Conservation (phyloP, 306 rosid species). For the Ziziphus jujuba region DNA sequence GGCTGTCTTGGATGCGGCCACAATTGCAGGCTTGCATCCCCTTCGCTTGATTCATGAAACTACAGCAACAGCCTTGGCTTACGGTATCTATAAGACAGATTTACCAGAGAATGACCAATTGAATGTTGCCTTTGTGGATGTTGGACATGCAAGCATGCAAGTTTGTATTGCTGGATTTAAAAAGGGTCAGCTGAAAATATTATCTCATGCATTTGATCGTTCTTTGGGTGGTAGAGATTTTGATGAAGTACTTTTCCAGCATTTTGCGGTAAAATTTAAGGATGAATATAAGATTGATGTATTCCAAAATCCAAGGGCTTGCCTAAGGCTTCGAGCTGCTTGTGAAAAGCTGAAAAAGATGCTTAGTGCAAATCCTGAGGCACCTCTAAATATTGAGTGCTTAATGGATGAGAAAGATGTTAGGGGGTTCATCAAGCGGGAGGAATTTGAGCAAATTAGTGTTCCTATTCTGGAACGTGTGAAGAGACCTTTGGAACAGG, state of each 20-base stretch:
- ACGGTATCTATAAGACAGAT: constrained; percentile 95
- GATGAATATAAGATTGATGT: constrained; percentile 87
- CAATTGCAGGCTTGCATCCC: constrained; percentile 89
- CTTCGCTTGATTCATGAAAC: constrained; percentile 87
- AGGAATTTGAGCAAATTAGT: constrained; percentile 81
- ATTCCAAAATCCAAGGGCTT: constrained; percentile 77
- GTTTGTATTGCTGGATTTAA: constrained; percentile 92
- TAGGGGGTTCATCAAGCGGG: constrained; percentile 79
- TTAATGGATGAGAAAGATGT: constrained; percentile 98
- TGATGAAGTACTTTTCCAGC: constrained; percentile 75
- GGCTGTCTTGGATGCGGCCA: constrained; percentile 85
- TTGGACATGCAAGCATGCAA: constrained; percentile 97
- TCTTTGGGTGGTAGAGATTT: constrained; percentile 96
- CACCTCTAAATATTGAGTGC: constrained; percentile 89
- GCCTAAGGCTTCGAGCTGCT: constrained; percentile 75
- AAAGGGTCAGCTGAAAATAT: constrained; percentile 82
- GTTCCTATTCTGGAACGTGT: constrained; percentile 87
- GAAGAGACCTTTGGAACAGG: constrained; percentile 81
- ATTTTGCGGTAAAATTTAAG: constrained; percentile 77
- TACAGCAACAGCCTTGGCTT: constrained; percentile 91
- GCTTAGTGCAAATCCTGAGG: constrained; percentile 93
- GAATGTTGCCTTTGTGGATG: constrained; percentile 88
- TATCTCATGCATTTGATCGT: constrained; percentile 82
- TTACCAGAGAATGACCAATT: constrained; percentile 78
- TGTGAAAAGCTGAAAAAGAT: constrained; percentile 94